Base-by-base conservation (phyloP, 768 basidiomycete genomes). In the Termitomyces sp. region DNA sequence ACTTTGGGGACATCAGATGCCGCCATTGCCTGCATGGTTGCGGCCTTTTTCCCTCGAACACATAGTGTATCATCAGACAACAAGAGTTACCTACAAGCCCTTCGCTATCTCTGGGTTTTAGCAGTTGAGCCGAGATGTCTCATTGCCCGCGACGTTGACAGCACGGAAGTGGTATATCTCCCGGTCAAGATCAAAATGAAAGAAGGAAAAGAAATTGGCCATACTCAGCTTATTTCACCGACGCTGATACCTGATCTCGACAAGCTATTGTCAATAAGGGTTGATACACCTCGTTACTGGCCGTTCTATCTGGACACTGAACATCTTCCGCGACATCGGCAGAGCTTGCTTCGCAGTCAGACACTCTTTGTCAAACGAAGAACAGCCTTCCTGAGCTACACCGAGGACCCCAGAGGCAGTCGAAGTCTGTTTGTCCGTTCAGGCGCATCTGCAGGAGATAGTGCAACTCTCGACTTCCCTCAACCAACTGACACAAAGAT, bases 201-300 rank as follows among this genome's bases (percentile, higher is more conserved):
- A 60, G 92, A 93, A 57, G 81, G 78, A 12, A 74, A 76, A 30
- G 79, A 78, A 22, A 70, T 74, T 12, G 83, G 84, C n/a, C 79
- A 83, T 14, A 84, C 87, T 1, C 87, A 89, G 60, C 75, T 97
- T 45, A 93, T 95, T 54, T 90, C 93, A 0, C 97, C 97, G 0
- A 96, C 96, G 0, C 79, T 98, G 4, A 88, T 97, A 57, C 93
- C 94, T 0, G 89, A 95, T 58, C 81, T 98, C 59, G 85, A 90
- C 65, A 84, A 80, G 55, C 76, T 98, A 14, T 72, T 84, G 45
- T 87, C 90, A 4, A 87, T 99, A 62, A 78, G 88, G 45, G 86
- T 95, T 22, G 94, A 98, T 64, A 97, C 92, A 0, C 94, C 93
- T 15, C 84, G 97, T 5, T 98, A 99, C 68, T 97, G 93, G 91